Base-by-base conservation (phyloP, 352 stramenopile genomes). In the Phytopythium sindhum region DNA sequence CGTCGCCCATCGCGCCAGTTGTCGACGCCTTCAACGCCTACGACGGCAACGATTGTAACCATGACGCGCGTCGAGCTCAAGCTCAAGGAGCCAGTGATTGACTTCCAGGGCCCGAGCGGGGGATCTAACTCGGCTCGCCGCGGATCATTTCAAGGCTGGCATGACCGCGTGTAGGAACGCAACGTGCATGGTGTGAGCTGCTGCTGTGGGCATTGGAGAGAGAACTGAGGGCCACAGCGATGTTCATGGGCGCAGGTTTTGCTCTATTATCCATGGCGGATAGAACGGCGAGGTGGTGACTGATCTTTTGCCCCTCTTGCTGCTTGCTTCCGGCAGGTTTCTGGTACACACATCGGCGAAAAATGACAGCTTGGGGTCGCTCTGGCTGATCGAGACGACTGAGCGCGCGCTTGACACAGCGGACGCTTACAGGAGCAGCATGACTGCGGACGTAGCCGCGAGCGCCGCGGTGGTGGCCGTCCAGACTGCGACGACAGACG, bases 51-150 rank as follows among this genome's bases (percentile, higher is more conserved):
- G 5, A 51, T 76, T 35, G 48, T 55, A 19, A 60, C 33, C n/a
- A 88, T 78, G 73, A 76, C 51, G 26, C 78, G 78, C 31, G 57
- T 82, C 2, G 72, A 89, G 55, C 68, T 89, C 4, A 89, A 81
- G 35, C 56, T 89, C 17, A 91, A 88, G 31, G 78, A 91, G 28
- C 67, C 73, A 0, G 69, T 77, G 39, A 67, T 88, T 12, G 73
- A 87, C 2, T 82, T 89, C 24, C 60, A 73, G 14, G 39, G 15
- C 4, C 15, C 17, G 14, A 17, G 42, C 5, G 56, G 11, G 5
- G 50, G 39, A 17, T 54, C 52, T 0, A 64, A 45, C 21, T 60
- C 64, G 23, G 70, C 65, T 42, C 63, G 63, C 50, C 65, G 64
- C n/a, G 73, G 58, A 2, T 75, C 59, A 5, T 64, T 77, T 28